Base-by-base conservation (phyloP, 306 rosid genomes). In the Medicago ruthenica region DNA sequence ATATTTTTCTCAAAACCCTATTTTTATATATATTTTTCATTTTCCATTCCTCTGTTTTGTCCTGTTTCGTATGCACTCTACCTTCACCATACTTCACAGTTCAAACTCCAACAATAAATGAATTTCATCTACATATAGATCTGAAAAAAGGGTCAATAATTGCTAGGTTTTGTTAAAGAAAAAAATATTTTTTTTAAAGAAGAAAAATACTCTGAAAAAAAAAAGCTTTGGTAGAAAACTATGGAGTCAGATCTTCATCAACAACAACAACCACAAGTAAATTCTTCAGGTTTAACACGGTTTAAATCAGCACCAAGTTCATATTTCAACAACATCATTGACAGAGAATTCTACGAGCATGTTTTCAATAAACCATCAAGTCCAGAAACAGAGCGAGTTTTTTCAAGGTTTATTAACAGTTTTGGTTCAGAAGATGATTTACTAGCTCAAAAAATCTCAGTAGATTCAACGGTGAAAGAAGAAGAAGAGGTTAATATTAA, bases 291-390 rank as follows among this genome's bases (percentile, higher is more conserved):
- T 31, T 84, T 94, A 64, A 82, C 89, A 8, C 82, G 98, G 1
- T 88, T 90, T 78, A 86, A 89, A 44, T 92, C 98, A 45, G 97
- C 97, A 6, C 98, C 98, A 41, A 92, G 95, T 62, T 90, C 97
- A 4, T 92, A 84, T 73, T 94, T 91, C 78, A 61, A 84, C n/a
- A 76, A 76, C 10, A 72, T 88, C 20, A 72, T 89, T 20, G 98
- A 94, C 77, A 71, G 80, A 16, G 97, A 94, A 36, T 82, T 87
- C 64, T 88, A 88, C 14, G 90, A 90, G 31, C 90, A 91, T 70
- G 79, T 92, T 66, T 86, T 94, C 71, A 87, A 87, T 69, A 84
- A 86, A 6, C 93, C 96, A 0, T 80, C 97, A 0, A 94, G 97
- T 61, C 98, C 97, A 2, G 97, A 94, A 83, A 90, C 96, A 1